Evolutionary conservation across 2,329 filamentous ascomycete species (phyloP), one percentile per base, ranked within the genome.

Genomic region (Niveomyces coronatus): DNA sequence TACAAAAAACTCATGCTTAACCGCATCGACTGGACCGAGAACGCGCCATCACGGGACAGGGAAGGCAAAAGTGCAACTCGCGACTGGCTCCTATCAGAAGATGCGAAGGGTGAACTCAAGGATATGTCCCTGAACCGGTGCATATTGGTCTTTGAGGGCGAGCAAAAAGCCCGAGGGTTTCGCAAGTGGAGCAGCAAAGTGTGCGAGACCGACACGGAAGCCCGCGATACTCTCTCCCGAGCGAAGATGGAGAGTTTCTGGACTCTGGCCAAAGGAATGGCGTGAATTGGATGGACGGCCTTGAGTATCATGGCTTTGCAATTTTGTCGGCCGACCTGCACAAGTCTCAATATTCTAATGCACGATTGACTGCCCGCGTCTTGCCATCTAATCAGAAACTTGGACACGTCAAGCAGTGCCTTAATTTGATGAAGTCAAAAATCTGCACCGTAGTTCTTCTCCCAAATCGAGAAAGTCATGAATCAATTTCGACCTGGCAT

Each of bases 181-280:
- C 79, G 83, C 47, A 88, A 86, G 54, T 96, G 89, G 85, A 73
- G 82, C 3, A 87, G 80, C 45, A 82, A 85, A 55, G 78, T 91
- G n/a, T 94, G 87, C 58, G 91, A 96, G 62, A 89, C 85, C 3
- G 91, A 98, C 56, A 74, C 79, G 9, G 84, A 93, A 54, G 91
- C 89, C 5, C 82, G 85, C 55, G 86, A 94, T 49, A 71, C 80
- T 16, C 61, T 98, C 45, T 65, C 77, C 10, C 74, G 86, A 48
- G 76, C 79, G 5, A 95, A 94, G 67, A 84, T 96, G 73, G 89
- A 96, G 51, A 94, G 82, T 51, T 89, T 98, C 53, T 98, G 91
- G 91, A 82, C 82, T 9, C 63, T 91, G 49, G 89, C 88, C 0
- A 94, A 93, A 68, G 85, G 57, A 13, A 43, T 47, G 35, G 27